A percentile compares a stretch with the other conserved stretches of the same genome.
Conservation (phyloP, 495 filamentous ascomycete genomes). For the Hypoxylon rickii region DNA sequence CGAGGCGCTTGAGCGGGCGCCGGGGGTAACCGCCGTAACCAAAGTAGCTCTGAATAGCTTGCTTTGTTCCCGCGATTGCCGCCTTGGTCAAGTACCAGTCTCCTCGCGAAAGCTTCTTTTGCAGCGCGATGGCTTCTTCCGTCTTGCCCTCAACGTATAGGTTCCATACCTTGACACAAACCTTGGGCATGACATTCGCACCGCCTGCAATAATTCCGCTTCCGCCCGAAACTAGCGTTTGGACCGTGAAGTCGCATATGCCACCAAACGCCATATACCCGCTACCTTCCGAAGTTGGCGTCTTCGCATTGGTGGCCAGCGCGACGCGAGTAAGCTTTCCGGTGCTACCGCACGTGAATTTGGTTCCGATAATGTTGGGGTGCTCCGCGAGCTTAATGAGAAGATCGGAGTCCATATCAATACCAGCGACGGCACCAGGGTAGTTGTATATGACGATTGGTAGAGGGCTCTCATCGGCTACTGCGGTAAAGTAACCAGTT, state of each 20-base stretch:
- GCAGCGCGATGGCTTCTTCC: constrained; percentile 74
- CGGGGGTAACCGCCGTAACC: constrained; percentile 84
- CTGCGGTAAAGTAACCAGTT: constrained; percentile 73
- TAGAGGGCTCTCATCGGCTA: constrained; percentile 75
- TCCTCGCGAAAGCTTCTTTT: constrained; percentile 71
- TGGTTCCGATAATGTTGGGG: constrained; percentile 83
- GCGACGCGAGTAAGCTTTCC: constrained; percentile 88
- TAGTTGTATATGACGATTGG: constrained; percentile 91
- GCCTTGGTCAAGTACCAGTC: constrained; percentile 89
- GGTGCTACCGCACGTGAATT: constrained; percentile 90
- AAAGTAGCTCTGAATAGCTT: constrained; percentile 79
- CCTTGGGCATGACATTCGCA: constrained; percentile 83
- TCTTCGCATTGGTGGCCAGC: constrained; percentile 73
- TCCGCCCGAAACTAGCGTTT: constrained; percentile 79
- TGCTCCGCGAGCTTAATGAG: constrained; percentile 80
- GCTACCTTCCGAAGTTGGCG: constrained; percentile 63
- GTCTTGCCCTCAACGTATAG: constrained; percentile 72
- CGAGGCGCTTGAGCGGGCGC: constrained; percentile 70
- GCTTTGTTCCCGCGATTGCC: constrained; percentile 85
- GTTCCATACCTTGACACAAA: constrained; percentile 81
- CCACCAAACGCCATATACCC: constrained; percentile 88
- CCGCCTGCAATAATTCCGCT: constrained; percentile 85
- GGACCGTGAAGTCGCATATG: constrained; percentile 84
- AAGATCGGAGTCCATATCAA: constrained; percentile 90
- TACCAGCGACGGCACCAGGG: constrained; percentile 85